Base-by-base conservation (phyloP, 441 rosid genomes). In the Arabidopsis lyrata region DNA sequence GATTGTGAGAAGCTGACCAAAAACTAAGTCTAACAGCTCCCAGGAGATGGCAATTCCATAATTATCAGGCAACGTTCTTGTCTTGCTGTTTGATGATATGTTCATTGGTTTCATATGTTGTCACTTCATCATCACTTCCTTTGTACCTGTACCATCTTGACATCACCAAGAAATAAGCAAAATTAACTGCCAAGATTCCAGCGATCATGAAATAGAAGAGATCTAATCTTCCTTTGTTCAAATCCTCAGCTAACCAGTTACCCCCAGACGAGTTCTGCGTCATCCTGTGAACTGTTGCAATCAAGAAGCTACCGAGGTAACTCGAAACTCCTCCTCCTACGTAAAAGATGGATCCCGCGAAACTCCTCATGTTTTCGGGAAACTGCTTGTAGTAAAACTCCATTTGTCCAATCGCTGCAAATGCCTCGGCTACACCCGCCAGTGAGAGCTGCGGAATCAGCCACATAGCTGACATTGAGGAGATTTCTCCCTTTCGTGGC, bases 351-450 rank as follows among this genome's bases (percentile, higher is more conserved):
- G 95, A 86, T 55, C 97, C 95, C 1, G 86, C 97, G 20, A 91
- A 80, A 81, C 91, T 91, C 73, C 89, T 89, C 97, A 91, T 91
- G 81, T 90, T 87, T 78, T 90, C 97, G 0, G 92, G 97, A 61
- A 90, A 88, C 66, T 87, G 97, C 85, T 87, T 91, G 85, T 87
- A 91, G 78, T 85, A 89, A 70, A 91, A 89, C 70, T 91, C 97
- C 18, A 85, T 68, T 61, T 78, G 88, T 50, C 93, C 97, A 3
- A 89, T 65, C 0, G 87, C 64, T 18, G 83, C 76, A 41, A 89
- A 88, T 6, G 90, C 88, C 61, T 91, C 93, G 0, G 89, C 87
- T 5, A 88, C n/a, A 60, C 97, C 97, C 3, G 90, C 84, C 4
- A 89, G 63, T 3, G 80, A 42, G 44, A 89, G 83, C 86, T 89